phyloP scores from a whole-genome alignment of 108 stramenopile species.

The Conticribra weissflogii region DNA sequence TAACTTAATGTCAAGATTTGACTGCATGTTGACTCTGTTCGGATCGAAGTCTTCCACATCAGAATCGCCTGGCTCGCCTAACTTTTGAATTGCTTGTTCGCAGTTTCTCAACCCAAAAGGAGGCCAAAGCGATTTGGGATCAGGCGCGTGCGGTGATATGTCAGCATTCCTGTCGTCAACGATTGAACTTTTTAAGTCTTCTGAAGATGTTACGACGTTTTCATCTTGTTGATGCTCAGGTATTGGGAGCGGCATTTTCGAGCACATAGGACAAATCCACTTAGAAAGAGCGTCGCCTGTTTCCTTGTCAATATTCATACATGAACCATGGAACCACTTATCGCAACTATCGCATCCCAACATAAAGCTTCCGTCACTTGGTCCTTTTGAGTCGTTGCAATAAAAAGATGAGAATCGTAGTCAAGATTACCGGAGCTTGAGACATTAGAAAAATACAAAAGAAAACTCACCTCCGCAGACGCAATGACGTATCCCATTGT shows the following conservation, averaged over 20 bases:
- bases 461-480: constrained; percentile 58
- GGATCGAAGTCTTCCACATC: constrained; percentile 45
- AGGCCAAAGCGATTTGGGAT: constrained; percentile 66
- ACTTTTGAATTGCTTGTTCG: constrained; percentile 47
- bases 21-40: background rate
- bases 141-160: constrained; percentile 68
- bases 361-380: constrained; percentile 89
- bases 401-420: background rate
- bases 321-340: constrained; percentile 87
- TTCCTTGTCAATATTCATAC: constrained; percentile 63
- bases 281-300: constrained; percentile 44
- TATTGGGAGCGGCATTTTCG: constrained; percentile 14
- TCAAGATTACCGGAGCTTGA: background rate
- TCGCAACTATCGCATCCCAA: constrained; percentile 84
- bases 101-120: constrained; percentile 70
- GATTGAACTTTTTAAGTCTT: constrained; percentile 8
- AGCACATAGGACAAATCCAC: constrained; percentile 70
- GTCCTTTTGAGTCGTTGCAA: no score
- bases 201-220: constrained; percentile 5
- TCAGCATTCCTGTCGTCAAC: constrained; percentile 9
- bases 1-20: background rate
- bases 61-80: constrained; percentile 49
- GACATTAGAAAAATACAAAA: background rate
- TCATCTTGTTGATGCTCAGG: constrained; percentile 5
- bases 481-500: constrained; percentile 67